Evolutionary conservation across 306 rosid species (phyloP), one percentile per base, ranked within the genome.

Genomic region (Vigna nakashimae): DNA sequence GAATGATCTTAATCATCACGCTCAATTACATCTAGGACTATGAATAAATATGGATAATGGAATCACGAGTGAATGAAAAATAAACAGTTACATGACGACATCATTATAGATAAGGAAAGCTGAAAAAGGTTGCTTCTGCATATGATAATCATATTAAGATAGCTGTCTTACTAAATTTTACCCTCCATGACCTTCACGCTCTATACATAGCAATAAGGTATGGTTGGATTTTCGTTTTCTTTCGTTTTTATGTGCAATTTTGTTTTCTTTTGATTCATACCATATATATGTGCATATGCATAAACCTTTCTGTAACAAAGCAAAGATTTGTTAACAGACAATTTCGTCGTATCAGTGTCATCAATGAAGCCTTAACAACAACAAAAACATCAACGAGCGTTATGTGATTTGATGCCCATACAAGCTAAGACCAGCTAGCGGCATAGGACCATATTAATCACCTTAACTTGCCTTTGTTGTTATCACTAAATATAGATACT

Each of bases 311-410:
- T 70, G n/a, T 59, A 70, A 70, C 63, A 70, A 82, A 76, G 56
- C 78, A 76, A 76, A 18, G 73, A 65, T 30, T 58, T 74, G 42
- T 75, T 69, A 81, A 51, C 56, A 69, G 72, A 81, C 68, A 81
- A 69, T 69, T 75, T 60, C 17, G 68, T 69, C 20, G 57, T 38
- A 52, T 82, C 78, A 53, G 55, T 76, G 56, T 83, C 80, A 73
- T 83, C 77, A 67, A 67, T 38, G 74, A 83, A 83, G 83, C 64
- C 62, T 59, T 66, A 18, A 78, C 79, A 72, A 50, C 57, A 77
- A 83, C 34, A 26, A 26, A 26, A 26, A 26, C 28, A 26, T 26
- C 73, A 72, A 48, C 13, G 62, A 48, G 66, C 65, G 65, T 65
- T 56, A 16, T 40, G 69, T 40, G 10, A 50, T 34, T 50, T 76